Conservation (phyloP, 371 early-diverging fungal genomes). For the Mucor lusitanicus region DNA sequence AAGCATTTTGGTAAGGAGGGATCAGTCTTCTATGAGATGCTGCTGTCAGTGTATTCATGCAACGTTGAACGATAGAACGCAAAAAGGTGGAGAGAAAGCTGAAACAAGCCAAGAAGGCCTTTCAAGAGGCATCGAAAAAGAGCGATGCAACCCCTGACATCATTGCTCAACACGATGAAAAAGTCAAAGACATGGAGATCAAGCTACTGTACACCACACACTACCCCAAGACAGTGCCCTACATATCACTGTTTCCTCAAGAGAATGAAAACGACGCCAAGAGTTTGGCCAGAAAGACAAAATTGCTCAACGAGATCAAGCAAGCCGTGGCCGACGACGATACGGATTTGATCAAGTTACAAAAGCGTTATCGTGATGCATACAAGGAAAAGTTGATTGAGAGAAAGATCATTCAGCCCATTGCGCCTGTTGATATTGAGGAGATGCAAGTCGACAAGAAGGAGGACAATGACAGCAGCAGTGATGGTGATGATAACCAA, state of each 20-base stretch:
- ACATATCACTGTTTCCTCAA: conserved; percentile 37
- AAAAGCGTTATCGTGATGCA: conserved; percentile 32
- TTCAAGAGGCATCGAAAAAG: conserved; percentile 9
- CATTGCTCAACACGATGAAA: conserved; percentile 14
- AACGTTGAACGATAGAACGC: conserved; percentile 21
- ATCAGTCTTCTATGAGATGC: background rate
- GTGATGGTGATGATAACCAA: conserved; percentile 1
- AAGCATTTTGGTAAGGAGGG: conserved; percentile 42
- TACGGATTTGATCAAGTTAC: conserved; percentile 23
- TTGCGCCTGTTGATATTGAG: conserved; percentile 22
- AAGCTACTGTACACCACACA: conserved; percentile 29
- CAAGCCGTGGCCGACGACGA: conserved; percentile 23
- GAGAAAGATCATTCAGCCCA: conserved; percentile 18
- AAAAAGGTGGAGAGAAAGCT: conserved; percentile 43
- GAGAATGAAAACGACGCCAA: conserved; percentile 25
- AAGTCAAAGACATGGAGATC: conserved; percentile 21
- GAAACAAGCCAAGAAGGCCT: conserved; percentile 11
- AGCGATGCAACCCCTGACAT: conserved; percentile 18
- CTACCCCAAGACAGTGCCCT: conserved; percentile 38
- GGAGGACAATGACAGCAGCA: conserved; percentile 4
- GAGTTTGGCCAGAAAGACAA: conserved; percentile 14
- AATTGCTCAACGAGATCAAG: conserved; percentile 27
- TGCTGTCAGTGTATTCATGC: background rate
- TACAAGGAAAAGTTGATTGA: conserved; percentile 35
- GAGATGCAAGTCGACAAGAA: background rate